These are phyloP conservation scores for Pestalotiopsis sp. DNA, from an alignment of 2,329 filamentous ascomycete species.

Conservation along the genomic window DNA sequence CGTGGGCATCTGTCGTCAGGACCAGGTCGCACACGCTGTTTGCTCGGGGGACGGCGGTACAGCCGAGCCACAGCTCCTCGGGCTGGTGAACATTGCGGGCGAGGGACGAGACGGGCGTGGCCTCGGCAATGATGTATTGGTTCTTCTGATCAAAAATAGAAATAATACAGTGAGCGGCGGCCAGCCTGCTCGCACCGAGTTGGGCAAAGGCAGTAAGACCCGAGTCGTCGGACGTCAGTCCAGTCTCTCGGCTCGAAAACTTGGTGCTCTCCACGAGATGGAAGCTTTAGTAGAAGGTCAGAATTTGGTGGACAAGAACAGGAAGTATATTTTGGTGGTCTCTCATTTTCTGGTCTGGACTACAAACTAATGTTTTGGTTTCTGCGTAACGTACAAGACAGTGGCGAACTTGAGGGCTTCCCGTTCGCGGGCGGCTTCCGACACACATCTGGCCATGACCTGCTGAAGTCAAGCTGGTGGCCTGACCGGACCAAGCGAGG, in stretches of 20 bases:
- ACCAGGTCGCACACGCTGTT: constrained; percentile 34
- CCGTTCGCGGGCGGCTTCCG: constrained; percentile 6
- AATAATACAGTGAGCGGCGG: constrained; percentile 45
- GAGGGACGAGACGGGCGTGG: constrained; percentile 44
- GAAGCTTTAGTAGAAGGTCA: neutral
- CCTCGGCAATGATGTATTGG: constrained; percentile 56
- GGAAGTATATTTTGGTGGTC: neutral
- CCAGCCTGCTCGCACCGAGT: constrained; percentile 46
- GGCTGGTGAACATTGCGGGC: constrained; percentile 5
- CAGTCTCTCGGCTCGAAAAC: neutral
- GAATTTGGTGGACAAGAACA: neutral
- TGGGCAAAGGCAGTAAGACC: constrained; percentile 53
- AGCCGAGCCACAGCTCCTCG: constrained; percentile 28
- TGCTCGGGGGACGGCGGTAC: constrained; percentile 32
- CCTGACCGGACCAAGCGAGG: too few relatives aligned
- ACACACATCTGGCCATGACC: neutral
- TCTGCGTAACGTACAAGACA: constrained; percentile 1
- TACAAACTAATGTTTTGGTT: neutral
- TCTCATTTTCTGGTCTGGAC: neutral
- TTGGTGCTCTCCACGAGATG: neutral
- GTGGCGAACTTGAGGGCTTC: constrained; percentile 8
- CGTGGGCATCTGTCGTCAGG: constrained; percentile 16
- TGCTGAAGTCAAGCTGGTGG: too few relatives aligned
- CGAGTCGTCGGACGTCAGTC: constrained; percentile 29
- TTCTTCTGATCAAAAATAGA: constrained; percentile 52